Evolutionary conservation across 139 green algal species (phyloP).

Genomic region (Chlamydomonas sp.): DNA sequence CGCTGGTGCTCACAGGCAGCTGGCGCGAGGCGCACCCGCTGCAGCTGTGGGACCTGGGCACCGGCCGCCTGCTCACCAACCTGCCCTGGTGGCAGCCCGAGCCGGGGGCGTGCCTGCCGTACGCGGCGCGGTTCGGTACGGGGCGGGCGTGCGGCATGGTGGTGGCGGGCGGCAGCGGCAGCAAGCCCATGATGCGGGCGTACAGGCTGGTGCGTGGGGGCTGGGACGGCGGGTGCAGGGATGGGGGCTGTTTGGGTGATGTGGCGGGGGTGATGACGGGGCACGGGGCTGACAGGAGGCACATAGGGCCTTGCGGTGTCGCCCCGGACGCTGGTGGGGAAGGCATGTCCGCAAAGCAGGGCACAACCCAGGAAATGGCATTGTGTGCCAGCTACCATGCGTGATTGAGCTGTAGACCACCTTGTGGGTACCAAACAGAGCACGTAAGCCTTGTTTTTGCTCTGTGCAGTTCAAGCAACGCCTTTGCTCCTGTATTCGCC

Average conservation of each 20-base stretch:
- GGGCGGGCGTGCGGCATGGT: constrained; percentile 14
- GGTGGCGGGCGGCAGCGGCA: constrained; percentile 54
- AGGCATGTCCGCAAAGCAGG: not conserved
- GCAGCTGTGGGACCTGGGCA: constrained; percentile 62
- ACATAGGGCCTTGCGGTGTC: constrained; percentile 4
- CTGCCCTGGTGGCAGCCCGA: constrained; percentile 56
- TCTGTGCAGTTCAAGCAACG: too few relatives aligned
- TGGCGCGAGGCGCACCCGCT: constrained; percentile 49
- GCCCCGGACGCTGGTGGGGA: not conserved
- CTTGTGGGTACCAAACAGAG: not conserved
- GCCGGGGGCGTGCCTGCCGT: constrained; percentile 46
- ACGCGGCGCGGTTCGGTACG: constrained; percentile 54
- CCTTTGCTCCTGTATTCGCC: not conserved
- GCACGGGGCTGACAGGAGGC: not conserved
- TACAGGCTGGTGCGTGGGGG: constrained; percentile 43
- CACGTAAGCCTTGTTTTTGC: not conserved
- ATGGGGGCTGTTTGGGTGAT: not conserved
- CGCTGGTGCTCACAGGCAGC: constrained; percentile 48
- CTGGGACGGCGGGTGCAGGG: not conserved
- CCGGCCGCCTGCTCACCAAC: constrained; percentile 54
- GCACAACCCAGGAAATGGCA: not conserved
- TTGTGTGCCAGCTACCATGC: not conserved
- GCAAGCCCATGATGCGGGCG: constrained; percentile 39
- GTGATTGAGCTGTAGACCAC: not conserved
- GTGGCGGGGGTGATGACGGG: not conserved